These are phyloP conservation scores for Takakia lepidozioides DNA, from an alignment of 225 moss, liverwort and hornwort species.

Conservation along the genomic window DNA sequence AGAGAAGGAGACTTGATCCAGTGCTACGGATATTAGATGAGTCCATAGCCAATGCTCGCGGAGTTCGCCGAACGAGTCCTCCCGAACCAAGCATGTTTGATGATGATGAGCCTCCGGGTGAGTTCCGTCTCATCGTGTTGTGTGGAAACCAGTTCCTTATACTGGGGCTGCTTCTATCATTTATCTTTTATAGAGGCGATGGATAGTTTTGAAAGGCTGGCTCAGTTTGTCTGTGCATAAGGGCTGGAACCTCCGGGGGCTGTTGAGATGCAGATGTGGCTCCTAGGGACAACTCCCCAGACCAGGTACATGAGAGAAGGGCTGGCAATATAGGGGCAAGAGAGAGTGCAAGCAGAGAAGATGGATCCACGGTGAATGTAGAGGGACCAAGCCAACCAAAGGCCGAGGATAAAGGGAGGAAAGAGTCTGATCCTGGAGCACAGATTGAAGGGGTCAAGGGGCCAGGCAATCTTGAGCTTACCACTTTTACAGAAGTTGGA, in stretches of 20 bases:
- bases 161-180: background rate
- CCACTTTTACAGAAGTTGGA: conserved; percentile 17
- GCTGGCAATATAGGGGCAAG: background rate
- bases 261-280: background rate
- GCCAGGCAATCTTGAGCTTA: conserved; percentile 11
- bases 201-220: too few relatives aligned
- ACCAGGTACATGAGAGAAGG: background rate
- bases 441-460: background rate
- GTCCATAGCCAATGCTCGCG: conserved; percentile 30
- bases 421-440: background rate
- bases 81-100: conserved; percentile 25
- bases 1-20: conserved; percentile 19
- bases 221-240: too few relatives aligned
- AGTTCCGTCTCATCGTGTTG: too few relatives aligned
- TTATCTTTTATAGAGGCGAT: background rate
- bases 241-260: background rate
- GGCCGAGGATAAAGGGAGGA: conserved; percentile 1
- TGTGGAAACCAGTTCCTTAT: too few relatives aligned
- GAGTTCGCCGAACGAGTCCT: conserved; percentile 13
- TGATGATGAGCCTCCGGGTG: conserved; percentile 27
- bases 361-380: background rate
- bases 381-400: conserved; percentile 7
- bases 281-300: background rate
- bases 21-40: conserved; percentile 30
- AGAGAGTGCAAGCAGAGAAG: background rate